Base-by-base conservation (phyloP, 2,329 filamentous ascomycete species). In the Monilinia laxa region DNA sequence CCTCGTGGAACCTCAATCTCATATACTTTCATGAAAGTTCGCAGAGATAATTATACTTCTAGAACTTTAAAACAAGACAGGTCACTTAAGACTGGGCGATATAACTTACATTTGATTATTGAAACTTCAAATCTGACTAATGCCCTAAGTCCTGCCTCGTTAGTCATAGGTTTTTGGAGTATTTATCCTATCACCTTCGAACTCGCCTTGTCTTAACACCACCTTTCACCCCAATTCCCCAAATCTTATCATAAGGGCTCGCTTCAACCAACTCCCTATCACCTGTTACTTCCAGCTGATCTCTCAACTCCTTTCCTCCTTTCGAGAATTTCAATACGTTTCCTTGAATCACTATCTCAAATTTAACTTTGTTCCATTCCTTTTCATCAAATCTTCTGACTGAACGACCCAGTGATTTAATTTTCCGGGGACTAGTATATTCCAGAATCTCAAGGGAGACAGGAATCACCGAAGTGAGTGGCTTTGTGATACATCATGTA, bases 401-500 rank as follows among this genome's bases (percentile, higher is more conserved):
- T n/a, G 20, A 23, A 7, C 52, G 28, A 2, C 62, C 52, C 1
- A 64, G 62, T 9, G 38, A 20, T 35, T 64, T 42, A 40, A 64
- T 49, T 25, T 25, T 23, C 2, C n/a, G 7, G 1, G 62, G 28
- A 3, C 40, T 23, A 1, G 28, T 56, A 1, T 12, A 18, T 38
- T 57, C 7, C 3, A 57, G 52, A 11, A 64, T 64, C 12, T 31
- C 10, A 1, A 35, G 28, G 12, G 62, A 45, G 28, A 16, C n/a
- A 2, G 52, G n/a, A 9, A 31, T 64, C 62, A 20, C 42, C n/a
- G 52, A 64, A 64, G 4, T 56, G 40, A 1, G 49, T 20, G 16
- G 62, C 62, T 47, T 57, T 64, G 25, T 57, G 62, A 20, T 28
- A 56, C 52, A 64, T 64, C 62, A 64, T 64, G 2, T 38, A 64